Base-by-base conservation (phyloP, 2,329 filamentous ascomycete genomes). In the Fusarium bactridioides region DNA sequence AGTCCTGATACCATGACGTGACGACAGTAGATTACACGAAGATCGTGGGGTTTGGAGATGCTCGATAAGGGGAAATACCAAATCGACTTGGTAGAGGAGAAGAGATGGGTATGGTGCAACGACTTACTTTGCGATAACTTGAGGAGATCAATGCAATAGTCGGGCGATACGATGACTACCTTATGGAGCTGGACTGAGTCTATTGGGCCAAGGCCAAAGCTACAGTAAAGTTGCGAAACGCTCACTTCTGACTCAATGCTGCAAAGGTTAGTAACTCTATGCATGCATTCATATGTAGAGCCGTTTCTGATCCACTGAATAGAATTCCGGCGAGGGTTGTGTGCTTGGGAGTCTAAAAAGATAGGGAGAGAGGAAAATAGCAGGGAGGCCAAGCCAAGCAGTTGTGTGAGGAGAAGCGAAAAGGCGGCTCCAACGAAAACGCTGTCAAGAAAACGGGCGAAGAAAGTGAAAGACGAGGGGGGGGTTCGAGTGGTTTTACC, bases 401-500 rank as follows among this genome's bases (percentile, higher is more conserved):
- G 61, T 68, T 68, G 65, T 69, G 67, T 62, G 69, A 74, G 69
- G 72, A 77, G 69, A 73, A 73, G 67, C 61, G 44, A 70, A 61
- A 62, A 63, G 65, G 75, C 66, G 64, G 67, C 64, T 65, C 59
- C 50, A 69, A 61, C 43, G 47, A 75, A 60, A 70, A 64, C 65
- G 64, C 67, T 72, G 70, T 67, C 62, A 67, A 40, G 70, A 59
- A 67, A 61, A 71, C 40, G 33, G 62, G 58, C 38, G 47, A 61
- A 56, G 72, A 67, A 67, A 67, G 64, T 72, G 67, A 66, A 74
- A 76, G 73, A 62, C 70, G 69, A 64, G 53, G 55, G 69, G 69
- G 53, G 69, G 69, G 53, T 25, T 70, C 59, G 45, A 70, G 65
- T 69, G 76, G 73, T 76, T 79, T 79, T 79, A 81, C 80, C 79